Percentiles rank a stretch among this genome's conserved stretches.
Conservation (phyloP, 352 stramenopile species). For the Plasmopara halstedii region DNA sequence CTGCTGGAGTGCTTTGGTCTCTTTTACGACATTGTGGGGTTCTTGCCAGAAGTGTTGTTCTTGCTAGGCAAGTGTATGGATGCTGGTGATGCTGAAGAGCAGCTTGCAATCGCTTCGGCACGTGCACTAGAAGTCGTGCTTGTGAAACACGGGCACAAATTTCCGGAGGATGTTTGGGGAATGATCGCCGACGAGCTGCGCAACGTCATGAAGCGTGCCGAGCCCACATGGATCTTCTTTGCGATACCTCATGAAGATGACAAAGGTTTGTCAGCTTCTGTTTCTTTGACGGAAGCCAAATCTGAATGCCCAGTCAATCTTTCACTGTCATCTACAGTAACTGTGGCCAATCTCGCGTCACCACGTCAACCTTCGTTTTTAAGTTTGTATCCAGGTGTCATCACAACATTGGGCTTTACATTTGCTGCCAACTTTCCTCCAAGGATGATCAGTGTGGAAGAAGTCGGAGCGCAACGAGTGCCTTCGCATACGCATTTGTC, state of each 20-base stretch:
- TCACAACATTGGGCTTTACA: slow-evolving; percentile 40
- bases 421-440: slow-evolving; percentile 47
- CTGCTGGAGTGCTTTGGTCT: slow-evolving; percentile 64
- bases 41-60: slow-evolving; percentile 72
- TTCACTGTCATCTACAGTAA: background rate
- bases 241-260: slow-evolving; percentile 13
- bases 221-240: slow-evolving; percentile 74
- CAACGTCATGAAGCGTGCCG: slow-evolving; percentile 58
- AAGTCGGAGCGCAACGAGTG: slow-evolving; percentile 46
- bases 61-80: slow-evolving; percentile 74
- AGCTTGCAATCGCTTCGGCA: slow-evolving; percentile 54
- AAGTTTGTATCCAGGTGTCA: slow-evolving; percentile 60
- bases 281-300: background rate
- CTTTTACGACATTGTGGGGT: slow-evolving; percentile 76
- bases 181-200: slow-evolving; percentile 76
- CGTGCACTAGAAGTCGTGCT: slow-evolving; percentile 58
- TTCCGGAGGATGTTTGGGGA: slow-evolving; percentile 71
- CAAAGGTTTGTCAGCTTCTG: background rate
- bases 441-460: slow-evolving; percentile 49
- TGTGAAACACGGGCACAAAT: slow-evolving; percentile 68
- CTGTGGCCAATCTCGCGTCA: slow-evolving; percentile 19
- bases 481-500: slow-evolving; percentile 60
- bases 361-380: slow-evolving; percentile 48
- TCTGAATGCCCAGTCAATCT: slow-evolving; percentile 8
- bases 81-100: slow-evolving; percentile 55